Base-by-base conservation (phyloP, 306 rosid genomes). In the Prosopis cineraria region DNA sequence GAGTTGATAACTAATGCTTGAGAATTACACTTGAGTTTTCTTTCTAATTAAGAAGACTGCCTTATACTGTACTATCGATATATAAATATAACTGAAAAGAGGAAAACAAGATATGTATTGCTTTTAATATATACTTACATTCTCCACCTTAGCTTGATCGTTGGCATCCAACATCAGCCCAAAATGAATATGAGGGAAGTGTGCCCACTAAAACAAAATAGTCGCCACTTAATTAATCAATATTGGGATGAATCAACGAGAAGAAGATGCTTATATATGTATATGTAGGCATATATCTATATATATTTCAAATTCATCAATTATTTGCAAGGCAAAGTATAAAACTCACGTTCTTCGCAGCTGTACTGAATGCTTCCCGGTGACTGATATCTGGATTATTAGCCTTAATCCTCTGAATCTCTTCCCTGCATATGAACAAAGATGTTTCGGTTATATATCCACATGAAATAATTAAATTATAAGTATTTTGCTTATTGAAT, bases 331-430 rank as follows among this genome's bases (percentile, higher is more conserved):
- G 11, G 58, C 5, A 50, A 50, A 6, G 1, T 50, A 50, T 50
- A 50, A 50, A 50, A 11, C 81, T 71, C 81, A 96, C 99, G 62
- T 96, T 96, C 79, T 96, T 96, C 22, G 99, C 99, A 80, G 99
- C 98, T 2, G 99, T 91, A 68, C 99, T 96, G 77, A 96, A 96
- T 7, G 99, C 99, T 80, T 91, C 99, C 84, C 98, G 86, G 72
- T 96, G 99, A 88, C 93, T 91, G 60, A 96, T 96, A 77, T 93
- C 97, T 48, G 99, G 99, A 82, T 96, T 91, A 59, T 89, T 96
- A 16, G 99, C 98, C 86, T 96, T 96, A 80, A 96, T 96, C 91
- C 99, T 90, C 85, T 93, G 99, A 53, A 96, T 96, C 83, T 96
- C 99, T 90, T 96, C 98, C 87, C 99, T 96, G 52, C 13, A 8